Evolutionary conservation across 192 early-diverging fungal species (phyloP).

Genomic region (Umbelopsis ramanniana): DNA sequence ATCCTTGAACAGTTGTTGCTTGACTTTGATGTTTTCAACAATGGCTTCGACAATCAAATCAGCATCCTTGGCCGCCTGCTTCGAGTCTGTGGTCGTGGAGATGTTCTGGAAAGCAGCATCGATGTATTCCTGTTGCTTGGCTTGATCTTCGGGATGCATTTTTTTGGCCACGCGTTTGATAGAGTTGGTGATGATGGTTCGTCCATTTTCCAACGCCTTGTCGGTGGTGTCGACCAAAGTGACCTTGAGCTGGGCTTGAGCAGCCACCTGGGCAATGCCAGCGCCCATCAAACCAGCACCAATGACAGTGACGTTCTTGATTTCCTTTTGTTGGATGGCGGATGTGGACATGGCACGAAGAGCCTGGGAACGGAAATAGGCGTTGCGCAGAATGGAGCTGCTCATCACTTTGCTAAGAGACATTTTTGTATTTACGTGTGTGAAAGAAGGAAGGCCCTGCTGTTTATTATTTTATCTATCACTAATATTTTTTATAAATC

Average conservation of each 20-base stretch:
- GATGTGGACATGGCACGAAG: conserved; percentile 39
- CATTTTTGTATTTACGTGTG: background rate
- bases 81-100: conserved; percentile 65
- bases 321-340: conserved; percentile 42
- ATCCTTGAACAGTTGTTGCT: conserved; percentile 79
- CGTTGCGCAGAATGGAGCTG: background rate
- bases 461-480: too few species aligned
- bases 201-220: conserved; percentile 75
- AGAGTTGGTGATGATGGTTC: conserved; percentile 83
- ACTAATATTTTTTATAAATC: too few species aligned
- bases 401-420: conserved; percentile 1
- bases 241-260: conserved; percentile 77
- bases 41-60: conserved; percentile 95
- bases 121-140: conserved; percentile 65
- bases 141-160: conserved; percentile 76
- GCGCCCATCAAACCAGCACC: conserved; percentile 91
- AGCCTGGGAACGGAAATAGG: background rate
- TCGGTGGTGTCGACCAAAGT: conserved; percentile 85
- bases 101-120: conserved; percentile 74
- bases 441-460: too few species aligned
- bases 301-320: conserved; percentile 79
- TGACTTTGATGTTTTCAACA: conserved; percentile 90
- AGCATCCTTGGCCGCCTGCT: conserved; percentile 60
- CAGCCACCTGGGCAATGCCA: conserved; percentile 89
- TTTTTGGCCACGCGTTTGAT: conserved; percentile 90